Percentiles rank a stretch among this genome's conserved stretches.
phyloP scores from a whole-genome alignment of 106 monocot species.

The Allium cepa region DNA sequence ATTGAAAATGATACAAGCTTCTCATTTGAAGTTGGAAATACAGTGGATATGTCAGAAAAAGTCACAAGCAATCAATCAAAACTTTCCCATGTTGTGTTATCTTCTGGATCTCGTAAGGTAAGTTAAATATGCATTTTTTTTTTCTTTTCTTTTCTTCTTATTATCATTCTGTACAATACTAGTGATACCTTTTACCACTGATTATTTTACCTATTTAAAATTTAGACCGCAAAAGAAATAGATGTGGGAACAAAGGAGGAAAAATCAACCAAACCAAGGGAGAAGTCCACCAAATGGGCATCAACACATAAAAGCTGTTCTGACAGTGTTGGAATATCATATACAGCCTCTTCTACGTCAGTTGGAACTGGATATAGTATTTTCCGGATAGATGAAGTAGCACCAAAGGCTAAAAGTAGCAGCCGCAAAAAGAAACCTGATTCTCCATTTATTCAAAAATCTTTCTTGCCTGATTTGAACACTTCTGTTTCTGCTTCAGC shows the following conservation, averaged over 20 bases:
- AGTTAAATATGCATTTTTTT: neutral
- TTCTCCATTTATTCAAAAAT: constrained; percentile 28
- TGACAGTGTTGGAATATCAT: constrained; percentile 20
- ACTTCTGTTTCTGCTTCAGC: constrained; percentile 29
- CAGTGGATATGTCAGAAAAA: constrained; percentile 27
- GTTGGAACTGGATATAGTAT: constrained; percentile 18
- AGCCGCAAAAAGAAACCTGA: constrained; percentile 17
- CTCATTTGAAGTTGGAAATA: constrained; percentile 50
- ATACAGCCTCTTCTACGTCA: constrained; percentile 1
- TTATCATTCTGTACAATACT: neutral
- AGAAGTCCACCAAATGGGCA: constrained; percentile 21
- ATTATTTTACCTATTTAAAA: neutral
- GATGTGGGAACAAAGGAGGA: constrained; percentile 18
- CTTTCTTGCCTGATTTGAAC: constrained; percentile 52
- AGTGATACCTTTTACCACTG: neutral
- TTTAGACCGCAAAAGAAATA: constrained; percentile 15
- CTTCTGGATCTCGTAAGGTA: constrained; percentile 34
- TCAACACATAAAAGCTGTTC: constrained; percentile 9
- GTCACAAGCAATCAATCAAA: constrained; percentile 29
- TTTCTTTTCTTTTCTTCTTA: neutral
- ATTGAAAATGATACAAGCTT: constrained; percentile 54
- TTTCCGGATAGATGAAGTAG: constrained; percentile 16
- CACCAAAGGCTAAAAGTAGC: constrained; percentile 20
- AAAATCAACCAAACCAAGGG: constrained; percentile 16
- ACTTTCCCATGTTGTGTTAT: constrained; percentile 26